These are phyloP conservation scores for Chytriomyces sp. DNA, from an alignment of 192 early-diverging fungal species.

Conservation along the genomic window DNA sequence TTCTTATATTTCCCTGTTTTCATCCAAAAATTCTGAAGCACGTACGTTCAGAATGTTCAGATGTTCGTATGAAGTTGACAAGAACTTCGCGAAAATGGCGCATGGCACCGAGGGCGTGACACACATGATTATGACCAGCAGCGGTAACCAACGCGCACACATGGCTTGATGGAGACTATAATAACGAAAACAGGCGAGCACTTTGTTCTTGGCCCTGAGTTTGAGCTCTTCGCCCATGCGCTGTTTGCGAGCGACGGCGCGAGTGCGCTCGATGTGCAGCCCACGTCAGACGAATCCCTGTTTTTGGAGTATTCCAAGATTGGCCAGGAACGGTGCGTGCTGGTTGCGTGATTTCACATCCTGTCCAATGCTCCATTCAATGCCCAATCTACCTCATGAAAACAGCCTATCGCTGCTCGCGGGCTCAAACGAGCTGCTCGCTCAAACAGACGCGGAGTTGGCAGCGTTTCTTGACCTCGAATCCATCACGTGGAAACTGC, in stretches of 20 bases:
- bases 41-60: too few species aligned
- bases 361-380: not conserved
- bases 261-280: not conserved
- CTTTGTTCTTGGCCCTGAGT: constrained; percentile 2
- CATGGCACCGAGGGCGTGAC: too few species aligned
- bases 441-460: not conserved
- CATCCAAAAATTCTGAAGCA: too few species aligned
- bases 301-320: not conserved
- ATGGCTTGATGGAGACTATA: too few species aligned
- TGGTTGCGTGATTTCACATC: not conserved
- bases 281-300: not conserved
- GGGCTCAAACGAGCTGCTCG: not conserved
- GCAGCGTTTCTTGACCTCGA: not conserved
- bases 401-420: not conserved
- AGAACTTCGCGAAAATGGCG: too few species aligned
- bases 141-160: too few species aligned
- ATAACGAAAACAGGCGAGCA: not conserved
- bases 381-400: not conserved
- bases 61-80: too few species aligned
- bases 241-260: not conserved
- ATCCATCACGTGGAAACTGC: not conserved
- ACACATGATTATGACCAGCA: not conserved
- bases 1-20: too few species aligned
- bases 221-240: not conserved
- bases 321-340: not conserved